phyloP scores from a whole-genome alignment of 2,329 filamentous ascomycete species.

The Aspergillus texensis region DNA sequence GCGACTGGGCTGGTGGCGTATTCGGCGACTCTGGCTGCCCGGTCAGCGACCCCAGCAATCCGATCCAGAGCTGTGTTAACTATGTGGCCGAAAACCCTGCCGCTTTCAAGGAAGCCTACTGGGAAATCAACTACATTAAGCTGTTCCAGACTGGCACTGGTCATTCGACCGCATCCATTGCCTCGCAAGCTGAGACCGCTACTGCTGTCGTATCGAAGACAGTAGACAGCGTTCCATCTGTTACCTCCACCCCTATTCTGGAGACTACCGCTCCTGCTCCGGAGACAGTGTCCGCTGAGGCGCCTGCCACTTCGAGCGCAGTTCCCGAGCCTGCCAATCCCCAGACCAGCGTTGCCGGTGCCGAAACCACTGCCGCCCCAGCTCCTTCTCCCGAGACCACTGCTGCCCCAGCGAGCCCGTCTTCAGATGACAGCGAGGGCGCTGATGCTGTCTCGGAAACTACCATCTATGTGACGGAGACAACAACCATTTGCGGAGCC shows the following conservation, averaged over 20 bases:
- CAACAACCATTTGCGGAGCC: conserved; percentile 24
- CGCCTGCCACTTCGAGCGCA: neutral
- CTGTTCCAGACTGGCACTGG: conserved; percentile 53
- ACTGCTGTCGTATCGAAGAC: conserved; percentile 5
- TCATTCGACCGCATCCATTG: conserved; percentile 7
- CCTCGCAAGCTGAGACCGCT: neutral
- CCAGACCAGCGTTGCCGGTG: neutral
- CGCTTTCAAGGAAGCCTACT: conserved; percentile 74
- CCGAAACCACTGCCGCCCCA: neutral
- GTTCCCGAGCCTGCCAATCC: neutral
- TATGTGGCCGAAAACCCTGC: conserved; percentile 72
- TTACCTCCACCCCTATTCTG: neutral
- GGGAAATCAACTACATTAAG: conserved; percentile 73
- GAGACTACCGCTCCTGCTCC: neutral
- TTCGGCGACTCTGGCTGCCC: conserved; percentile 54
- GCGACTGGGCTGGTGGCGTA: conserved; percentile 56
- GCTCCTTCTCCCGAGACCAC: conserved; percentile 1
- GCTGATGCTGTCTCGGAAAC: conserved; percentile 8
- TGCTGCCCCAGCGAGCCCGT: neutral
- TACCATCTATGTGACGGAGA: conserved; percentile 16
- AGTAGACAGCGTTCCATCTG: neutral
- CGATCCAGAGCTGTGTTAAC: conserved; percentile 68
- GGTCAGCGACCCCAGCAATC: conserved; percentile 60
- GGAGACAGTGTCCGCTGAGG: neutral
- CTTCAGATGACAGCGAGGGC: neutral